phyloP scores from a whole-genome alignment of 106 monocot species.

The Iris macrosiphon region DNA sequence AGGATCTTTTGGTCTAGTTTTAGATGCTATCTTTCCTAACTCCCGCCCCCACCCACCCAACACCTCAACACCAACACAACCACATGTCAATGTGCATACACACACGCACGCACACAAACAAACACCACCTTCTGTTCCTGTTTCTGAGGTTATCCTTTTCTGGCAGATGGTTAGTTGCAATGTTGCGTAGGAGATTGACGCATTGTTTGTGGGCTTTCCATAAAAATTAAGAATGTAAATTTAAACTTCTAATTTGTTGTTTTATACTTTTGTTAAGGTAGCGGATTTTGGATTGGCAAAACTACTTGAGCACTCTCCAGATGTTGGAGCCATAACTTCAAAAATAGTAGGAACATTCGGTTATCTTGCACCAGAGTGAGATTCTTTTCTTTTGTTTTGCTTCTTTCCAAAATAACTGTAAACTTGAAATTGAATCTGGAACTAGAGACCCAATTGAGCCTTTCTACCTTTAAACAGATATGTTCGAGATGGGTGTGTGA shows the following conservation, averaged over 20 bases:
- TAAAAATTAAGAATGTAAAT: too few relatives aligned
- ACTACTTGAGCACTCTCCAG: conserved; percentile 18
- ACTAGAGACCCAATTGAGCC: neutral
- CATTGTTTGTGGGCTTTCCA: too few relatives aligned
- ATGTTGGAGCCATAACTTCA: conserved; percentile 8
- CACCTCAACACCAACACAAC: too few relatives aligned
- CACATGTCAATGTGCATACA: too few relatives aligned
- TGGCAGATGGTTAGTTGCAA: too few relatives aligned
- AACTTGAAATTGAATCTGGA: neutral
- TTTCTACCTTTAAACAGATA: conserved; percentile 6
- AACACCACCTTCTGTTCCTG: too few relatives aligned
- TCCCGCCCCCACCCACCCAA: too few relatives aligned
- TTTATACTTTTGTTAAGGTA: neutral
- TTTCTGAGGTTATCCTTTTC: too few relatives aligned
- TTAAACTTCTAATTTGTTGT: neutral
- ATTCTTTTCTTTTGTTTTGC: neutral
- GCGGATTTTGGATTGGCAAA: conserved; percentile 24
- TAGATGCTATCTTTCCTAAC: too few relatives aligned
- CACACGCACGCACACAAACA: too few relatives aligned
- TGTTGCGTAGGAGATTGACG: too few relatives aligned
- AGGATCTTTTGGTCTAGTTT: too few relatives aligned
- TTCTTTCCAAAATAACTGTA: neutral
- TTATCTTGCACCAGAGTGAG: conserved; percentile 23
- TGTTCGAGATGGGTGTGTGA: conserved; percentile 18
- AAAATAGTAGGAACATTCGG: conserved; percentile 22